These are phyloP conservation scores for Globisporangium lucens DNA, from an alignment of 352 stramenopile genomes.

Conservation along the genomic window DNA sequence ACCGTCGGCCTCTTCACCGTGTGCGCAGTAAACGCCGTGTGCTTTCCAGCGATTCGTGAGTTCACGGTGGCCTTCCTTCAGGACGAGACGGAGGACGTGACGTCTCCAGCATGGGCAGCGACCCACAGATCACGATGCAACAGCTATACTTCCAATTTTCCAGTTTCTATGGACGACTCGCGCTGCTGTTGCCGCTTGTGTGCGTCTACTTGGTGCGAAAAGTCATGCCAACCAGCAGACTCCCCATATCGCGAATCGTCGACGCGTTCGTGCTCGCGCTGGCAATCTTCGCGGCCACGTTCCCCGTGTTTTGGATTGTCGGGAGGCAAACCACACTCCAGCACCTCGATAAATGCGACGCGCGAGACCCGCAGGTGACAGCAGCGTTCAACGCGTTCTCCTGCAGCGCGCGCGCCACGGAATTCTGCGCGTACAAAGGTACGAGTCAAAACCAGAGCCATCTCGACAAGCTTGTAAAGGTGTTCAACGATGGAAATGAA, in stretches of 20 bases:
- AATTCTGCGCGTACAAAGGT: neutral
- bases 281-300: neutral
- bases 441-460: neutral
- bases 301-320: neutral
- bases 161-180: neutral
- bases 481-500: neutral
- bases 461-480: neutral
- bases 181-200: neutral
- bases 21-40: neutral
- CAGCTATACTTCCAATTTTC: neutral
- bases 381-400: constrained; percentile 8
- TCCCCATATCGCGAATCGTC: neutral
- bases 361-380: neutral
- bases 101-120: neutral
- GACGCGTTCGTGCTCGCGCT: neutral
- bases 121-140: neutral
- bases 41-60: constrained; percentile 3
- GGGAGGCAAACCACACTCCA: neutral
- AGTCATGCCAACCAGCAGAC: neutral
- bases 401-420: constrained; percentile 1
- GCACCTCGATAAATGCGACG: neutral
- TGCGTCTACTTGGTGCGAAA: neutral
- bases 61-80: neutral
- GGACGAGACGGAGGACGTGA: neutral
- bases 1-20: neutral